Conservation (phyloP, 495 filamentous ascomycete species). For the Podospora tetraspora region DNA sequence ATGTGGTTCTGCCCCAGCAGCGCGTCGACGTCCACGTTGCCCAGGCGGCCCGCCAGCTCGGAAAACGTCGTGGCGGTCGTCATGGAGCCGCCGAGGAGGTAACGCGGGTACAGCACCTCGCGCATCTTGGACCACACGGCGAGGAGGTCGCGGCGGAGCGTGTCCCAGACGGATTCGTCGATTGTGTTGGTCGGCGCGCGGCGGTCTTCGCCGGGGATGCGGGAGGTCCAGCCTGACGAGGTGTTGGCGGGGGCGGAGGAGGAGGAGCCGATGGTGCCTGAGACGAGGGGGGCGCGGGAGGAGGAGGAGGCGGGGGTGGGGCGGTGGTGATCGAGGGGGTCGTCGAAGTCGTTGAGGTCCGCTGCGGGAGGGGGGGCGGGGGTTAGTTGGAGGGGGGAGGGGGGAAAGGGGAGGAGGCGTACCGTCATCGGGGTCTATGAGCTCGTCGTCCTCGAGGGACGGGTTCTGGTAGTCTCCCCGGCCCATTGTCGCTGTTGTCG, state of each 20-base stretch:
- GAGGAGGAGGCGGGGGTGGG: slow-evolving; percentile 56
- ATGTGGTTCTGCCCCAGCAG: slow-evolving; percentile 70
- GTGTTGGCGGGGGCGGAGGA: slow-evolving; percentile 34
- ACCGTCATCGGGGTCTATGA: slow-evolving; percentile 98
- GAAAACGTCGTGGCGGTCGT: slow-evolving; percentile 52
- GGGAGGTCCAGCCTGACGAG: slow-evolving; percentile 58
- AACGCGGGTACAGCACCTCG: slow-evolving; percentile 95
- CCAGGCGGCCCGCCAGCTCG: slow-evolving; percentile 56
- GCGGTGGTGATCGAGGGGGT: slow-evolving; percentile 56
- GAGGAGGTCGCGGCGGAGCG: slow-evolving; percentile 79
- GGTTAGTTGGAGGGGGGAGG: slow-evolving; percentile 1
- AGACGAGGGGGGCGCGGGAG: slow-evolving; percentile 68
- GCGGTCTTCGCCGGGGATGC: slow-evolving; percentile 91
- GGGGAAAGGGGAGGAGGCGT: slow-evolving; percentile 5
- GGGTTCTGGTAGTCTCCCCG: slow-evolving; percentile 55
- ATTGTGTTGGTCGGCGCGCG: slow-evolving; percentile 88
- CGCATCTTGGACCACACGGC: slow-evolving; percentile 97
- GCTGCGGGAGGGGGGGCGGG: slow-evolving; percentile 39
- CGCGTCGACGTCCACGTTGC: slow-evolving; percentile 57
- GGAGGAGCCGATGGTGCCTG: slow-evolving; percentile 65
- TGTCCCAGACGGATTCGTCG: slow-evolving; percentile 95
- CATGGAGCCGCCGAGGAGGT: slow-evolving; percentile 77
- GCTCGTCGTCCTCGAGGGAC: slow-evolving; percentile 72
- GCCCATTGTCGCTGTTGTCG: slow-evolving; percentile 27
- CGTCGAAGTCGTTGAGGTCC: slow-evolving; percentile 84